Conservation (phyloP, 208 protist genomes). For the Leishmania mexicana region DNA sequence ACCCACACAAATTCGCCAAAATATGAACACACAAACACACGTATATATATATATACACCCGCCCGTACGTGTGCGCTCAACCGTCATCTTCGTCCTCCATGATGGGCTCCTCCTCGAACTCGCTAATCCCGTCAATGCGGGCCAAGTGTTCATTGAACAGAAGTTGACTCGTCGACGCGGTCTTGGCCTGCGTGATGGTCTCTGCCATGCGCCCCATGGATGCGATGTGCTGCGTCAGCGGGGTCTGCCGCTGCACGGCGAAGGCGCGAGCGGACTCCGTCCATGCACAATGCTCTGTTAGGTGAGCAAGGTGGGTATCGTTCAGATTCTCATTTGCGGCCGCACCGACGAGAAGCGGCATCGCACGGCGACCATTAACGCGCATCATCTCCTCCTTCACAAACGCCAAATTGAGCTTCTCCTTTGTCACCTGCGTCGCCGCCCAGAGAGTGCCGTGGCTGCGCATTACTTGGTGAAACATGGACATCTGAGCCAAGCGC, state of each 20-base stretch:
- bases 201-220: conserved; percentile 89
- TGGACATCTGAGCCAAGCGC: conserved; percentile 72
- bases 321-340: conserved; percentile 61
- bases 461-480: conserved; percentile 92
- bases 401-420: conserved; percentile 73
- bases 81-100: conserved; percentile 55
- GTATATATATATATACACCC: neutral
- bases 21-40: neutral
- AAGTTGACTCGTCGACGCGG: conserved; percentile 54
- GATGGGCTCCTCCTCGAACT: conserved; percentile 82
- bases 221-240: conserved; percentile 82
- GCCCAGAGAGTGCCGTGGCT: conserved; percentile 86
- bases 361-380: conserved; percentile 74
- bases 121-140: conserved; percentile 76
- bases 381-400: conserved; percentile 91
- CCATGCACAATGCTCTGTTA: conserved; percentile 88
- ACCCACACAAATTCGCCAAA: neutral
- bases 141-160: conserved; percentile 85
- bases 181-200: conserved; percentile 78
- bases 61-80: neutral
- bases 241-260: conserved; percentile 85
- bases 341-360: conserved; percentile 83
- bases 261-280: conserved; percentile 71
- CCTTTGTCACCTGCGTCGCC: conserved; percentile 87
- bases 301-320: conserved; percentile 68